A percentile compares a stretch with the other conserved stretches of the same genome.
phyloP scores from a whole-genome alignment of 345 rosid genomes.

The Hibiscus mutabilis region DNA sequence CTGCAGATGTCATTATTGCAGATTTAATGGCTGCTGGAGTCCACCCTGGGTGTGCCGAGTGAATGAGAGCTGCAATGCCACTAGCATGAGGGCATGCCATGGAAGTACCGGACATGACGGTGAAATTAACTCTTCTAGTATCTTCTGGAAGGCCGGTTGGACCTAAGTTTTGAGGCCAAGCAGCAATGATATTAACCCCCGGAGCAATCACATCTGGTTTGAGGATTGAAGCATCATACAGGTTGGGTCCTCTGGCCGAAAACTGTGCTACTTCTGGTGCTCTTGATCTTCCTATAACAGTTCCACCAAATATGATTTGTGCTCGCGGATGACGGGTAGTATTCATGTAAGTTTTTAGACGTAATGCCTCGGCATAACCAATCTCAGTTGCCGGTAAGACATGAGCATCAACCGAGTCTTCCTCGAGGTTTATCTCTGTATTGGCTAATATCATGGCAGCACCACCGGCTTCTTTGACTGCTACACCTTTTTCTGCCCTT shows the following conservation, averaged over 20 bases:
- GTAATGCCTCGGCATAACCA: slow-evolving; percentile 47
- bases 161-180: slow-evolving; percentile 95
- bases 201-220: slow-evolving; percentile 93
- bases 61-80: slow-evolving; percentile 72
- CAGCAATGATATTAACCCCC: slow-evolving; percentile 92
- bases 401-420: slow-evolving; percentile 79
- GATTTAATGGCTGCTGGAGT: slow-evolving; percentile 83
- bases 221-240: slow-evolving; percentile 58
- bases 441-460: slow-evolving; percentile 85
- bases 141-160: slow-evolving; percentile 81
- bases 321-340: slow-evolving; percentile 53
- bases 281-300: slow-evolving; percentile 54
- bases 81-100: slow-evolving; percentile 97
- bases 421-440: slow-evolving; percentile 69
- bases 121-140: slow-evolving; percentile 76
- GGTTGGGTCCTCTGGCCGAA: slow-evolving; percentile 89
- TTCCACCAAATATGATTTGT: slow-evolving; percentile 59
- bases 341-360: slow-evolving; percentile 63
- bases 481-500: slow-evolving; percentile 79
- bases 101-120: slow-evolving; percentile 94
- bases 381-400: slow-evolving; percentile 71
- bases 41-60: slow-evolving; percentile 71
- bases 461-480: slow-evolving; percentile 82
- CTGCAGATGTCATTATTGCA: slow-evolving; percentile 91
- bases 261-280: slow-evolving; percentile 87